Base-by-base conservation (phyloP, 179 eudicot species). In the Beta macrorhiza region DNA sequence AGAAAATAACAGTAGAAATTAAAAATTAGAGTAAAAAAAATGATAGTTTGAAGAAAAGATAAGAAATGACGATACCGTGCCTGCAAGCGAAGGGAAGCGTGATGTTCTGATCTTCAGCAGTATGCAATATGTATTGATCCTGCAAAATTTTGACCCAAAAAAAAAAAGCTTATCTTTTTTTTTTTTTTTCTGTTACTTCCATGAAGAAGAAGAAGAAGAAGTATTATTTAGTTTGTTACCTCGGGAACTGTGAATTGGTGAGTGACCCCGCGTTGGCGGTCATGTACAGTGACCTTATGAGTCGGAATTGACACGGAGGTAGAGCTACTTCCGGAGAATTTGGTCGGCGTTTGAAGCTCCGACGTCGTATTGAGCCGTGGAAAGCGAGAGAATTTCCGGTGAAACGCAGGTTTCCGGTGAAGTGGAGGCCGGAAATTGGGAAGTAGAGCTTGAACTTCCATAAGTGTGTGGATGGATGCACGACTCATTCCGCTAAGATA, bases 81-180 rank as follows among this genome's bases (percentile, higher is more conserved):
- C 99, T 93, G 89, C 99, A 95, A 85, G 99, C 95, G 82, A 95
- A 95, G 51, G 99, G 99, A 57, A 95, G 91, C 13, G 81, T 85
- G 47, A 95, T 93, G 58, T 92, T 72, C 89, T 93, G 99, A 87
- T 88, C 88, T 76, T 95, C 98, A 55, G 95, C 99, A 17, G 98
- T 93, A 76, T 95, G 97, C 78, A 95, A 87, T 85, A 95, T 93
- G 79, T 95, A 95, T 78, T 93, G 93, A 81, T 95, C 98, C 98
- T 93, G 89, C 85, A 82, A 57, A 64, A 83, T 3, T 29, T 37
- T 37, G 42, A 72, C 55, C 15, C n/a, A 51, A 57, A 6, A 16
- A 14, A 52, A 25, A 8, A 25, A 22, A 56, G 59, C 16, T 11
- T 12, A 62, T 63, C 2, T 10, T 61, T 61, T 1, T 1, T 61